A percentile compares a stretch with the other conserved stretches of the same genome.
Conservation (phyloP, 257 asterid genomes). For the Leptodermis oblonga region DNA sequence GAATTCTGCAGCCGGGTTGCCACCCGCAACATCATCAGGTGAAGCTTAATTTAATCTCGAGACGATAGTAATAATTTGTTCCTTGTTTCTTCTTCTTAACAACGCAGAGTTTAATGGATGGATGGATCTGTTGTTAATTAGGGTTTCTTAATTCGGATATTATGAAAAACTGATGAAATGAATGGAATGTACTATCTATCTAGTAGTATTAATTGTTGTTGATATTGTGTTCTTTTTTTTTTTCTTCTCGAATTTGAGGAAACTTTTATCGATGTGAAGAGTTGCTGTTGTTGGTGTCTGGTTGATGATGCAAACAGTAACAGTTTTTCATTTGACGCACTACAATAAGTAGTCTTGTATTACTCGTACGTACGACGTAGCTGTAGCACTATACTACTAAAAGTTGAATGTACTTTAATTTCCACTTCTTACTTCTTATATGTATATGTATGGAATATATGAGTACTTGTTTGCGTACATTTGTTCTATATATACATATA, state of each 20-base stretch:
- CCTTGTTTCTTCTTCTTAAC: background rate
- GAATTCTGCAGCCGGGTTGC: constrained; percentile 12
- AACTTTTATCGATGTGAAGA: background rate
- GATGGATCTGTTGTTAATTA: too few species aligned
- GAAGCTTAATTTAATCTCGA: constrained; percentile 18
- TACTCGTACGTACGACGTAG: too few species aligned
- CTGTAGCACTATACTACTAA: too few species aligned
- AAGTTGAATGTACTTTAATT: constrained; percentile 5
- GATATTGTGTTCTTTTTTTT: too few species aligned
- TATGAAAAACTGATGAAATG: too few species aligned
- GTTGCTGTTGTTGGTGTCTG: background rate
- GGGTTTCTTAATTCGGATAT: background rate
- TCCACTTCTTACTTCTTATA: background rate
- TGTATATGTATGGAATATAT: too few species aligned
- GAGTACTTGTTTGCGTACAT: too few species aligned
- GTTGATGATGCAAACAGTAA: constrained; percentile 26
- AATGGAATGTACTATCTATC: background rate
- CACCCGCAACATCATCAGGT: constrained; percentile 24
- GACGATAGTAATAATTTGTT: background rate
- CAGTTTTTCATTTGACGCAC: constrained; percentile 23
- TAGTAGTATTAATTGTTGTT: too few species aligned
- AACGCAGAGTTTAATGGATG: background rate
- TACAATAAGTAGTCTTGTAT: too few species aligned
- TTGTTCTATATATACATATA: too few species aligned
- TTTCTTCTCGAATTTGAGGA: background rate